Base-by-base conservation (phyloP, 2,329 filamentous ascomycete genomes). In the Microdochium trichocladiopsis region DNA sequence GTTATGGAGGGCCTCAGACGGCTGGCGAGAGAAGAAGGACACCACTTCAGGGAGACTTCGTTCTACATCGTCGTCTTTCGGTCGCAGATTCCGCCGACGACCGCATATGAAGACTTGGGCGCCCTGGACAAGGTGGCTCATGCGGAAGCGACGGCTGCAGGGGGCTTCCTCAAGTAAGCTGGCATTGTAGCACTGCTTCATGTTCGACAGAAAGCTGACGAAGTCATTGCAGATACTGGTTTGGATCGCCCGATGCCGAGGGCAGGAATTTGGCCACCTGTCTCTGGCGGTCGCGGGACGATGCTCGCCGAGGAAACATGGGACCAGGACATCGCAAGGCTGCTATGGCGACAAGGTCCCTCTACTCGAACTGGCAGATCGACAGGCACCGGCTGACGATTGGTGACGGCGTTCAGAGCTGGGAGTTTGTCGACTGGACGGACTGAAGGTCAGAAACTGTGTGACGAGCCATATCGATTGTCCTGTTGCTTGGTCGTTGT, bases 31-130 rank as follows among this genome's bases (percentile, higher is more conserved):
- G 65, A 70, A 9, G 76, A 77, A 12, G 69, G 69, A 5, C 69
- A 78, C 57, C 55, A 53, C 2, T 93, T 87, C 83, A 78, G 73
- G 51, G 72, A 77, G 54, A 79, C 77, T 49, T 77, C 74, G 25
- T 95, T 93, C 72, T 95, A 93, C 69, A 84, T 94, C 52, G 90
- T 96, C 41, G 86, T 86, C 4, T 96, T 96, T 69, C 80, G 89
- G 16, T 93, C 88, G 5, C 79, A 77, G 57, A 81, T 96, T 52
- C 83, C 84, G 36, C 75, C 79, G 2, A 79, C 76, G 12, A 87
- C 86, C 1, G 82, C 90, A 56, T 82, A 83, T 54, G 79, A 80
- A 11, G 77, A 86, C 53, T 77, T 96, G 37, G 84, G 84, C 41
- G 75, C 77, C 24, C 76, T 96, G 28, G 92, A 96, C 69, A 84